Conservation (phyloP, 306 rosid species). For the Albizia julibrissin region DNA sequence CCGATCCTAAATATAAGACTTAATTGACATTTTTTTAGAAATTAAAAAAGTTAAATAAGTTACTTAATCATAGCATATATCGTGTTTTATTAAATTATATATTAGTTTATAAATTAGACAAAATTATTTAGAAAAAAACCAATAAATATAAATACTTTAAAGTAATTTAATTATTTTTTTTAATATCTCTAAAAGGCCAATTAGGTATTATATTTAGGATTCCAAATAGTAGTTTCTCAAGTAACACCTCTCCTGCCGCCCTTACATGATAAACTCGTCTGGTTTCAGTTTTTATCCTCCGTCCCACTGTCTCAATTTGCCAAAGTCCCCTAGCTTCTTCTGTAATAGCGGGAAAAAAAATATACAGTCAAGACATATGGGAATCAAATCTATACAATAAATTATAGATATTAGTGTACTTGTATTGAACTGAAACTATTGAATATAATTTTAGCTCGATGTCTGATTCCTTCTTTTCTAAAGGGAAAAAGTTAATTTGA, state of each 20-base stretch:
- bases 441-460: background rate
- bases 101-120: conserved; percentile 36
- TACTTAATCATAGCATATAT: too few relatives aligned
- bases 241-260: conserved; percentile 39
- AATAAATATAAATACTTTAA: conserved; percentile 15
- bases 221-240: background rate
- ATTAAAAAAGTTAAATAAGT: too few relatives aligned
- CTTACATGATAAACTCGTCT: background rate
- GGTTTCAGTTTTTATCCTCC: background rate
- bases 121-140: too few relatives aligned
- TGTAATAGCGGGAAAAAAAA: background rate
- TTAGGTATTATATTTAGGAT: too few relatives aligned
- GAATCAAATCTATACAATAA: background rate
- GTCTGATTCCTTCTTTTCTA: background rate
- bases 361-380: background rate
- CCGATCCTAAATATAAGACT: too few relatives aligned
- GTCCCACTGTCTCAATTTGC: background rate
- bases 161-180: background rate
- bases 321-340: background rate
- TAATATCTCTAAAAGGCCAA: too few relatives aligned
- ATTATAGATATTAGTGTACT: background rate
- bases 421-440: background rate
- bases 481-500: background rate
- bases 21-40: too few relatives aligned
- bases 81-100: background rate